phyloP scores from a whole-genome alignment of 2,329 filamentous ascomycete species.

The Penicillium hordei region DNA sequence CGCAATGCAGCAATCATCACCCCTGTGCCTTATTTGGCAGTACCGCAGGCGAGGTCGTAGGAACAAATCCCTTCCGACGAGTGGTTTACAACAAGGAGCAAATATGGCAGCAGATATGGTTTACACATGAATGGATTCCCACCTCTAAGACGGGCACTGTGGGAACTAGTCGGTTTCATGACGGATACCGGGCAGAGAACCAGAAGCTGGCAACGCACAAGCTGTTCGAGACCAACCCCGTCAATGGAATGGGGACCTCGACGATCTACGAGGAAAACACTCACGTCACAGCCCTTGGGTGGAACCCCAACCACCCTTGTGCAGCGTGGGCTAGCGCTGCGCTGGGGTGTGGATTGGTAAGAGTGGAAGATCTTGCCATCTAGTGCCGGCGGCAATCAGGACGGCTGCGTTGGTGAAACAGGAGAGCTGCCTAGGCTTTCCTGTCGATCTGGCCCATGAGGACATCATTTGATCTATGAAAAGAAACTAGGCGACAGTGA shows the following conservation, averaged over 20 bases:
- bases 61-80: conserved; percentile 54
- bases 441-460: conserved; percentile 1
- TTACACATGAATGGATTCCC: conserved; percentile 56
- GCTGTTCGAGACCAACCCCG: conserved; percentile 32
- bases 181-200: conserved; percentile 45
- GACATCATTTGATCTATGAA: conserved; percentile 20
- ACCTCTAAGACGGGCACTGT: conserved; percentile 27
- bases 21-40: conserved; percentile 55
- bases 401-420: conserved; percentile 10
- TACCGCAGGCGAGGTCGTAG: conserved; percentile 52
- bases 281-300: conserved; percentile 61
- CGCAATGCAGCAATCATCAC: conserved; percentile 47
- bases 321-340: conserved; percentile 67
- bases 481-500: conserved; percentile 25
- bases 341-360: conserved; percentile 65
- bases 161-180: conserved; percentile 45
- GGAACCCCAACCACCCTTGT: conserved; percentile 67
- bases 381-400: conserved; percentile 15
- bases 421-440: neutral
- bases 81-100: conserved; percentile 52
- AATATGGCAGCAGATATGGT: conserved; percentile 58
- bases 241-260: conserved; percentile 36
- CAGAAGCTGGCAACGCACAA: conserved; percentile 34
- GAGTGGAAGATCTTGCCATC: conserved; percentile 63
- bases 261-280: conserved; percentile 63